Evolutionary conservation across 2,329 filamentous ascomycete species (phyloP).

Genomic region (Septoria petroselini): DNA sequence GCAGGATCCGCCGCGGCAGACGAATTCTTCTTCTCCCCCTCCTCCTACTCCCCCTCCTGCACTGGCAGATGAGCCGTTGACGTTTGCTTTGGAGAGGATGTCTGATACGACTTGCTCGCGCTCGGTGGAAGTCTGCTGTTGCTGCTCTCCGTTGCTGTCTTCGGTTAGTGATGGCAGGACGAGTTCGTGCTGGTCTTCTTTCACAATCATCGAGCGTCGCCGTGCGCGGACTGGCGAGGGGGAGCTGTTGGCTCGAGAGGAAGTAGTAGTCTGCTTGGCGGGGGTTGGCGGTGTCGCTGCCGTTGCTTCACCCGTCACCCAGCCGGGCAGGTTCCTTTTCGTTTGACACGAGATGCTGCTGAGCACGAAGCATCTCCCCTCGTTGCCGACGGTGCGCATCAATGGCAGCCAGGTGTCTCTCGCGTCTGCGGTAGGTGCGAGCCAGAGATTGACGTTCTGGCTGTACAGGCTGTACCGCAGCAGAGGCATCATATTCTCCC

Average conservation of each 20-base stretch:
- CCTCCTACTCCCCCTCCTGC: too few species aligned
- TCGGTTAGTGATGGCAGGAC: constrained; percentile 41
- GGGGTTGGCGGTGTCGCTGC: not conserved
- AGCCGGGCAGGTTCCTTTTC: constrained; percentile 55
- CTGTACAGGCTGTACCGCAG: constrained; percentile 78
- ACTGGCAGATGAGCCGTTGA: constrained; percentile 14
- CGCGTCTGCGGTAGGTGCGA: constrained; percentile 84
- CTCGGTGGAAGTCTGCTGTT: constrained; percentile 10
- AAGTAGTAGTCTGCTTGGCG: not conserved
- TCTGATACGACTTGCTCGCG: not conserved
- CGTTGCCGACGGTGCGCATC: constrained; percentile 77
- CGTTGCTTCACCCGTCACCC: constrained; percentile 47
- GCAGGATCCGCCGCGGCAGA: constrained; percentile 74
- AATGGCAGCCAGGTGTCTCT: constrained; percentile 77
- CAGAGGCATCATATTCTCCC: constrained; percentile 96
- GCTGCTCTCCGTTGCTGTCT: constrained; percentile 2
- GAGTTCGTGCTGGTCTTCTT: constrained; percentile 56
- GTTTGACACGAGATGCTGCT: constrained; percentile 79
- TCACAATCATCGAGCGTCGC: constrained; percentile 42
- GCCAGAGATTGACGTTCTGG: constrained; percentile 88
- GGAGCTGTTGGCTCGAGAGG: constrained; percentile 12
- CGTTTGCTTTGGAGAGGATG: constrained; percentile 5
- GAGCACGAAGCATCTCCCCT: constrained; percentile 81
- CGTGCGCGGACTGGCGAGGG: constrained; percentile 27
- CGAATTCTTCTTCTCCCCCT: constrained; percentile 55